A percentile compares a stretch with the other conserved stretches of the same genome.
Evolutionary conservation across 345 rosid genomes (phyloP).

Genomic region (Acer saccharum): DNA sequence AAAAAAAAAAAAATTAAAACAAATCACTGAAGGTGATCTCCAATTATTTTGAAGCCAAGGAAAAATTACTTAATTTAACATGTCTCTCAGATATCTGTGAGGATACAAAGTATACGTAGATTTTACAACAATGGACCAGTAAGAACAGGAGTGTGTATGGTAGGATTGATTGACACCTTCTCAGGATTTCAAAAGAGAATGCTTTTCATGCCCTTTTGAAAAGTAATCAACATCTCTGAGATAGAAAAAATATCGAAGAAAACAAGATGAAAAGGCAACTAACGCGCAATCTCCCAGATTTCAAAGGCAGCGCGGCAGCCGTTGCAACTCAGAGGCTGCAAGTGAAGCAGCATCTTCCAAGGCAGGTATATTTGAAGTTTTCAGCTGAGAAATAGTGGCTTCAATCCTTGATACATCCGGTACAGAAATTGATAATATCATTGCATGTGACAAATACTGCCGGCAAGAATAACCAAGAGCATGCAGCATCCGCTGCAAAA

Average conservation of each 20-base stretch:
- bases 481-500: conserved; percentile 75
- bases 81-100: not conserved
- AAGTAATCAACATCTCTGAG: not conserved
- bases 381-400: conserved; percentile 59
- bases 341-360: conserved; percentile 60
- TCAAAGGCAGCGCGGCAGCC: conserved; percentile 68
- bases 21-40: not conserved
- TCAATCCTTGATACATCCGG: conserved; percentile 65
- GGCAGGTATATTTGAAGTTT: conserved; percentile 49
- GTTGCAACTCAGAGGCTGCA: conserved; percentile 67
- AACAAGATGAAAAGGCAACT: conserved; percentile 11
- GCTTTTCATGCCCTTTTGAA: conserved; percentile 1
- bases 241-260: not conserved
- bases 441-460: conserved; percentile 80
- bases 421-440: conserved; percentile 76
- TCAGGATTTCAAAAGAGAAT: conserved; percentile 8
- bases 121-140: conserved; percentile 24
- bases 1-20: not conserved
- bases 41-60: conserved; percentile 2
- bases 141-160: conserved; percentile 3
- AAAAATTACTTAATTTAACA: conserved; percentile 18
- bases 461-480: conserved; percentile 77
- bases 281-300: conserved; percentile 18
- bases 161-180: not conserved
- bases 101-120: conserved; percentile 23